These are phyloP conservation scores for Ascocoryne sarcoides DNA, from an alignment of 2,329 filamentous ascomycete genomes.

Conservation along the genomic window DNA sequence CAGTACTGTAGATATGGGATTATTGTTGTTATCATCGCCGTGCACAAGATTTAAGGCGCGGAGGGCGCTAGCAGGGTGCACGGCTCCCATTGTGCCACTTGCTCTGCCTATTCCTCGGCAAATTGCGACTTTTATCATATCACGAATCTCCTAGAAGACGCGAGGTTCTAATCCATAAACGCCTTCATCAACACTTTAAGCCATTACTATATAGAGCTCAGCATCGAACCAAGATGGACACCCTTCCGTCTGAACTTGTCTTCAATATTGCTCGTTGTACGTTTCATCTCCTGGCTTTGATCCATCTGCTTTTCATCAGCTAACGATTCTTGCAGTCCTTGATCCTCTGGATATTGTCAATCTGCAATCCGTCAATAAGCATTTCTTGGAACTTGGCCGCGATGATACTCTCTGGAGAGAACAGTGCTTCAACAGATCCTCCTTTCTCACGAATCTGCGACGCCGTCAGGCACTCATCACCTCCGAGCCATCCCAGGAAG, in stretches of 20 bases:
- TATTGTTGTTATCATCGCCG: no score
- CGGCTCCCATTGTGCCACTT: no score
- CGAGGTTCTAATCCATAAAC: no score
- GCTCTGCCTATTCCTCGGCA: no score
- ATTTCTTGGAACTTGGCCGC: conserved; percentile 57
- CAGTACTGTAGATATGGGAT: no score
- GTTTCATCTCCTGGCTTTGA: conserved; percentile 1
- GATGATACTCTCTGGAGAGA: conserved; percentile 71
- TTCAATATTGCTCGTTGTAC: conserved; percentile 23
- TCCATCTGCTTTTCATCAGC: not conserved
- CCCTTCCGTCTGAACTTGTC: conserved; percentile 26
- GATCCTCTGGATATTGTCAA: conserved; percentile 54
- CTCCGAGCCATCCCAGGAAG: conserved; percentile 28
- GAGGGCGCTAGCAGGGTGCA: no score
- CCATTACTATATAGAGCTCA: no score
- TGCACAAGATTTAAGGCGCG: no score
- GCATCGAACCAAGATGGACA: no score
- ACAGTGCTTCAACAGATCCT: conserved; percentile 63
- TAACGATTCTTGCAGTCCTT: conserved; percentile 42
- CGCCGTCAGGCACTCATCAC: conserved; percentile 39
- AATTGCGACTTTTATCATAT: no score
- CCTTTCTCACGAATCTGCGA: conserved; percentile 53
- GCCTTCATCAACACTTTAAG: no score
- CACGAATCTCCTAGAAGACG: no score
- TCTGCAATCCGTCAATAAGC: conserved; percentile 61